Evolutionary conservation across 805 yeast genomes (phyloP).

Genomic region (Ogataea methanolica): DNA sequence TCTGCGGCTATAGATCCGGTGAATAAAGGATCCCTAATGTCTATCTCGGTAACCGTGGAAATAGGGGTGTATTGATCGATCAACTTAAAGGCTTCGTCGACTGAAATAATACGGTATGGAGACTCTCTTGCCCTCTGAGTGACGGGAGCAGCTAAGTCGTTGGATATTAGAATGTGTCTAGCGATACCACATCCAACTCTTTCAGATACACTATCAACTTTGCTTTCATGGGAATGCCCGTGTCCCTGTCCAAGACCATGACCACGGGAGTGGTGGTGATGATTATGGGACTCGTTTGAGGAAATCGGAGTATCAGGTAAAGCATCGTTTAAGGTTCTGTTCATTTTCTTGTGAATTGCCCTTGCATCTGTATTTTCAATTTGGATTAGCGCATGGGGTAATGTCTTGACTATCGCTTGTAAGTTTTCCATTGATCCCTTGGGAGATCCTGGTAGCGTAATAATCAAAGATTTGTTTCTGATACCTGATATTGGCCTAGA

Average conservation of each 20-base stretch:
- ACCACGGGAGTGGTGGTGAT: slow-evolving; percentile 12
- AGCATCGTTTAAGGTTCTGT: slow-evolving; percentile 23
- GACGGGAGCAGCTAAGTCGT: slow-evolving; percentile 34
- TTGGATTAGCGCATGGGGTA: slow-evolving; percentile 42
- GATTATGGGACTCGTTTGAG: neutral
- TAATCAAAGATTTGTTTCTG: slow-evolving; percentile 30
- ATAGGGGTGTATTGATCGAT: slow-evolving; percentile 32
- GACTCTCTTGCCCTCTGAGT: slow-evolving; percentile 40
- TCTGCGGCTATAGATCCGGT: slow-evolving; percentile 39
- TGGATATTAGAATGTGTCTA: slow-evolving; percentile 34
- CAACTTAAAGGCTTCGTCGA: slow-evolving; percentile 33
- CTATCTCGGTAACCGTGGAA: slow-evolving; percentile 20
- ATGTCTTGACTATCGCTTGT: slow-evolving; percentile 31
- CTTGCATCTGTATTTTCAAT: slow-evolving; percentile 33
- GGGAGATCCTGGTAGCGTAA: slow-evolving; percentile 51
- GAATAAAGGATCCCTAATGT: slow-evolving; percentile 23
- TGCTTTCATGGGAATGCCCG: slow-evolving; percentile 16
- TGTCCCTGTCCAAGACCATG: slow-evolving; percentile 12
- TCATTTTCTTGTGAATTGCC: slow-evolving; percentile 32
- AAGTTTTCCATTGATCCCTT: slow-evolving; percentile 44
- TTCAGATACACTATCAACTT: slow-evolving; percentile 4
- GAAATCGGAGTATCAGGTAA: slow-evolving; percentile 14
- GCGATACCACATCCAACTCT: slow-evolving; percentile 28
- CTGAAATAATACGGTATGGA: slow-evolving; percentile 44
- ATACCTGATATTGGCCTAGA: slow-evolving; percentile 50